Percentiles rank a stretch among this genome's conserved stretches.
phyloP scores from a whole-genome alignment of 164 flowering plant species.

The Pachysandra terminalis region DNA sequence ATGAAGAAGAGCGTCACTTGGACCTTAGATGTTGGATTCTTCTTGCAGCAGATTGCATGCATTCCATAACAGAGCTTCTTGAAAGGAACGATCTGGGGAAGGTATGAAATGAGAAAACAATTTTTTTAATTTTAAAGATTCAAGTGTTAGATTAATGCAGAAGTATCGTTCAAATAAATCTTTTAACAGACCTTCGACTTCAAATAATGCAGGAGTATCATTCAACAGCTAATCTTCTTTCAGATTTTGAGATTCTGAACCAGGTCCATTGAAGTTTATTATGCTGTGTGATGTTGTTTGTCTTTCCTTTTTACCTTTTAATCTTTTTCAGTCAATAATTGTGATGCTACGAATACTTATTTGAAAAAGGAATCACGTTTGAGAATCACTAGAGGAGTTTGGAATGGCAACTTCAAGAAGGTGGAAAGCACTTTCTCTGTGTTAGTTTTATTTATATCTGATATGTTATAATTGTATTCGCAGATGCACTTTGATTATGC shows the following conservation, averaged over 20 bases:
- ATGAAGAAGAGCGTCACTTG: constrained; percentile 87
- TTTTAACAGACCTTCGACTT: not conserved
- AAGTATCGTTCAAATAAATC: no score
- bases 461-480: constrained; percentile 11
- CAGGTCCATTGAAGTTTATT: constrained; percentile 38
- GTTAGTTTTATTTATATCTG: not conserved
- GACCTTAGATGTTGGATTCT: constrained; percentile 99
- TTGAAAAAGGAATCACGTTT: no score
- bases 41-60: constrained; percentile 86
- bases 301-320: not conserved
- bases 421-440: not conserved
- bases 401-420: not conserved
- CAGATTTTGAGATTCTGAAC: constrained; percentile 74
- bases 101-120: constrained; percentile 36
- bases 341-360: no score
- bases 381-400: not conserved
- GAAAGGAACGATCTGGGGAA: constrained; percentile 31
- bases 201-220: constrained; percentile 4
- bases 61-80: constrained; percentile 56
- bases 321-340: not conserved
- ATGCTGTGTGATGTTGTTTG: not conserved
- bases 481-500: constrained; percentile 81
- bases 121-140: not conserved
- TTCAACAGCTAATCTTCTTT: constrained; percentile 53
- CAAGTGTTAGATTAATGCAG: not conserved